Evolutionary conservation across 2,329 filamentous ascomycete species (phyloP), one percentile per base, ranked within the genome.

Genomic region (Exophiala spinifera): DNA sequence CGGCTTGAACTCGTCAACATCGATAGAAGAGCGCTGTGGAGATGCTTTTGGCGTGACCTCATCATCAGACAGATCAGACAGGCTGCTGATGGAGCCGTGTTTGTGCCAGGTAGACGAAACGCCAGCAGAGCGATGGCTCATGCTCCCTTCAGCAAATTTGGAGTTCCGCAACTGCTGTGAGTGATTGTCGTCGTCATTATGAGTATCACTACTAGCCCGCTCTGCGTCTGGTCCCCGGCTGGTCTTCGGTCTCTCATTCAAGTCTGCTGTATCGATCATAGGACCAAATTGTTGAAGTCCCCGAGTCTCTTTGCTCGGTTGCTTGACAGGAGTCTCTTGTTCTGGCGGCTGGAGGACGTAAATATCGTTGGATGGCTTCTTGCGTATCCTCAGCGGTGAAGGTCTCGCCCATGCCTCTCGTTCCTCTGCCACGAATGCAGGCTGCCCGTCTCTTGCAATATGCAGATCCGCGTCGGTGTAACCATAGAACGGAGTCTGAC

Each of bases 131-230:
- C 88, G 84, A 70, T 95, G 89, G 66, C 86, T 89, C 88, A 96
- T 92, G 65, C 87, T 92, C 37, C 87, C 91, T 72, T 96, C 91
- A 34, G 81, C 70, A 61, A 87, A 87, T 51, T 73, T 86, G 65
- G 80, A 95, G 40, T 58, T 56, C 17, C 62, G 63, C 28, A 20
- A 17, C 4, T 21, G 36, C 6, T 25, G 31, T 25, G 47, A 40
- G 10, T 36, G 15, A 28, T 53, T 51, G n/a, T 49, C 28, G 3
- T 37, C 25, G 31, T 28, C n/a, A 20, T n/a, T 10, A 37, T 49
- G 20, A 39, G 40, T 45, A 14, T 53, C 47, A 23, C 39, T 43
- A 20, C 23, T 28, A 3, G 34, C 4, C 4, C 20, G 42, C 1
- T 13, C 25, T 15, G 8, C 17, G 31, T 46, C 20, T 20, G 42